phyloP scores from a whole-genome alignment of 225 moss, liverwort and hornwort species.

The Lunularia cruciata region DNA sequence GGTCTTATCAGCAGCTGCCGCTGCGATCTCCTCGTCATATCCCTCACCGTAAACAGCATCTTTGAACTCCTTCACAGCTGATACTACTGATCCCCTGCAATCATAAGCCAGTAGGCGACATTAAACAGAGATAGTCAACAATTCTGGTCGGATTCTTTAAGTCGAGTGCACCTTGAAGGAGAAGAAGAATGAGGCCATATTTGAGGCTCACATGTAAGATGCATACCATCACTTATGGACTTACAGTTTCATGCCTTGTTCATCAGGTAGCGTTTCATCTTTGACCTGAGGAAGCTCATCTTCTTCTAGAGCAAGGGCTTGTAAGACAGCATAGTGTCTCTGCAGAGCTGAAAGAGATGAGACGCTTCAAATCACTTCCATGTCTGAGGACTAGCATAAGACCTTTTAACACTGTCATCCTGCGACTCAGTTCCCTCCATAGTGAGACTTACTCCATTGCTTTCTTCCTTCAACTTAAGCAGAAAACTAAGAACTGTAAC shows the following conservation, averaged over 20 bases:
- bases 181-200: neutral
- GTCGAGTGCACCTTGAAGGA: too few species aligned
- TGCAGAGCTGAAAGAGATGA: slow-evolving; percentile 61
- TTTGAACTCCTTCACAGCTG: slow-evolving; percentile 69
- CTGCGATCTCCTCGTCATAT: slow-evolving; percentile 74
- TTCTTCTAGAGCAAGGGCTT: slow-evolving; percentile 76
- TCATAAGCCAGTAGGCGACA: slow-evolving; percentile 1
- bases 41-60: slow-evolving; percentile 71
- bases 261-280: slow-evolving; percentile 70
- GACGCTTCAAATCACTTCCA: neutral
- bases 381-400: too few species aligned
- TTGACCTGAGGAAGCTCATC: slow-evolving; percentile 64
- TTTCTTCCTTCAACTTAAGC: too few species aligned
- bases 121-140: neutral
- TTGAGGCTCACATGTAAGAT: neutral
- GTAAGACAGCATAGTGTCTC: slow-evolving; percentile 73
- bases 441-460: too few species aligned
- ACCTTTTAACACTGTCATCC: too few species aligned
- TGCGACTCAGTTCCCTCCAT: too few species aligned
- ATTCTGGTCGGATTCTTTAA: too few species aligned
- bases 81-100: slow-evolving; percentile 31
- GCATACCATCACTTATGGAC: too few species aligned
- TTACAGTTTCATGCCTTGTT: slow-evolving; percentile 50
- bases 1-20: slow-evolving; percentile 67
- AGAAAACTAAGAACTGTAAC: too few species aligned